Base-by-base conservation (phyloP, 225 moss, liverwort and hornwort species). In the Marchantia paleacea region DNA sequence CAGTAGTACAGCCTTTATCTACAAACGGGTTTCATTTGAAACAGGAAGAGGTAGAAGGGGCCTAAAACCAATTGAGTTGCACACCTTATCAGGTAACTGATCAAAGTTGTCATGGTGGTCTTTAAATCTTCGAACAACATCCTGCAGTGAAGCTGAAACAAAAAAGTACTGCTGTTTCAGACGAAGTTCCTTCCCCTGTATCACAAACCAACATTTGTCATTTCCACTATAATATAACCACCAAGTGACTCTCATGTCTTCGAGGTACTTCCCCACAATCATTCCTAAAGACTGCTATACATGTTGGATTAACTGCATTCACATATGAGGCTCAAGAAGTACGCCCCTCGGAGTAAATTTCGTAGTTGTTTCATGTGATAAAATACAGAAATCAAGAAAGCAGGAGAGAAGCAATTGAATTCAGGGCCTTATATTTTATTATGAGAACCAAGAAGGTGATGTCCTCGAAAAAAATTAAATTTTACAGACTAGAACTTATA, bases 81-180 rank as follows among this genome's bases (percentile, higher is more conserved):
- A 48, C 10, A 96, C 95, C 92, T 96, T 96, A 49, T 90, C 82
- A 55, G 93, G 90, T 66, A 96, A 91, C 55, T 90, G 88, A 68
- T 89, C 87, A 78, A 96, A 92, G 76, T 71, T 83, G 13, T 83
- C 74, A 75, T 88, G 85, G 64, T 88, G 85, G 58, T 88, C 85
- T 76, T 88, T 88, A 68, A 82, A 87, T 73, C 87, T 82, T 10
- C 87, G 82, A 25, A 87, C 50, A 60, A 87, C 84, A 85, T 92
- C 95, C 75, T 95, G 95, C 79, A 95, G 86, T 70, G 93, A 90
- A 80, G 95, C 95, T 84, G 93, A 92, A 77, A 93, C 95, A 75
- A 95, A 93, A 81, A 93, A 95, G 81, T 91, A 95, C 55, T 95
- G 95, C 81, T 95, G 95, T 86, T 95, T 95, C 84, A 95, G 80